These are phyloP conservation scores for Tylopilus sp. DNA, from an alignment of 1,284 basidiomycete genomes.

Conservation along the genomic window DNA sequence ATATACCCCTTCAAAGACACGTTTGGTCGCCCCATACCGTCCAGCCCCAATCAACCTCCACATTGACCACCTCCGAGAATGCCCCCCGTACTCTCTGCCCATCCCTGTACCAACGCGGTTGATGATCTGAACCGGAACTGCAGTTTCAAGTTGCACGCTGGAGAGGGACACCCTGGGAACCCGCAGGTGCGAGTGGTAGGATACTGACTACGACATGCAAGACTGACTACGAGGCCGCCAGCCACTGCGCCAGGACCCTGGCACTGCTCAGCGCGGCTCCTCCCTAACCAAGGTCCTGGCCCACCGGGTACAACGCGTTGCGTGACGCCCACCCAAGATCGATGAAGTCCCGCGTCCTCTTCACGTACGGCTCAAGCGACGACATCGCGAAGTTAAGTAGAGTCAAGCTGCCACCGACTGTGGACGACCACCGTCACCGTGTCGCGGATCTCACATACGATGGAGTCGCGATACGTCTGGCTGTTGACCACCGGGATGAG, in stretches of 20 bases:
- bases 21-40: constrained; percentile 38
- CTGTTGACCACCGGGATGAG: constrained; percentile 42
- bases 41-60: constrained; percentile 26
- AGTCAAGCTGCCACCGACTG: constrained; percentile 49
- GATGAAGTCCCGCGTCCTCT: constrained; percentile 41
- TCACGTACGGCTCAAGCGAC: constrained; percentile 43
- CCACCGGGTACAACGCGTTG: neutral
- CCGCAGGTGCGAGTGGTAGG: no score
- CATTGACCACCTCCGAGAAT: constrained; percentile 33
- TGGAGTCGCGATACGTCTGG: constrained; percentile 29
- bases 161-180: no score
- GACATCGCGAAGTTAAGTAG: no score
- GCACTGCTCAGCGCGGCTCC: no score
- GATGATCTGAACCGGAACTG: constrained; percentile 48
- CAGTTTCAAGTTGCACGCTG: no score
- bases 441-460: constrained; percentile 34
- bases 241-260: no score
- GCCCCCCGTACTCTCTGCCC: constrained; percentile 26
- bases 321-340: constrained; percentile 45
- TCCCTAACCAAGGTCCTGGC: no score
- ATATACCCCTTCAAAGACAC: constrained; percentile 36
- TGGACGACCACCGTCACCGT: no score
- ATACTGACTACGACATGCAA: no score
- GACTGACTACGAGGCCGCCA: no score
- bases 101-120: constrained; percentile 32